Conservation (phyloP, 2,329 filamentous ascomycete species). For the Westerdykella sp. region DNA sequence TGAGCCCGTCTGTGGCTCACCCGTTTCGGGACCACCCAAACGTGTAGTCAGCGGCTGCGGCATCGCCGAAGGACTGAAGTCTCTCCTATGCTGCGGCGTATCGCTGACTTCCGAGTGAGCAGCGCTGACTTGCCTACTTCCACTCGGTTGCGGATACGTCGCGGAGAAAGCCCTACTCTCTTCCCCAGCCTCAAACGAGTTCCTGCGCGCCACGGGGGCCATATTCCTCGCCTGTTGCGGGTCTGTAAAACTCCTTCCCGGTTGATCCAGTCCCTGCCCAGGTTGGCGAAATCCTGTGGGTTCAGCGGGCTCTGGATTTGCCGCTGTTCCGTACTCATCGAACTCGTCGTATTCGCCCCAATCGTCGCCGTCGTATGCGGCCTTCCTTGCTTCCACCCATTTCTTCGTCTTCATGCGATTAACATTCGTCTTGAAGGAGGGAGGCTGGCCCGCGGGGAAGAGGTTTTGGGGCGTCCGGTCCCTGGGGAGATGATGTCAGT, state of each 20-base stretch:
- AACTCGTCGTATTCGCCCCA: constrained; percentile 68
- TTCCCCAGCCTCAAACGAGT: constrained; percentile 52
- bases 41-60: constrained; percentile 45
- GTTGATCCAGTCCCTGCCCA: constrained; percentile 23
- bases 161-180: constrained; percentile 48
- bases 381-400: constrained; percentile 85
- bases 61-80: constrained; percentile 50
- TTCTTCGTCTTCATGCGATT: constrained; percentile 86
- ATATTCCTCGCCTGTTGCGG: constrained; percentile 30
- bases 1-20: constrained; percentile 38
- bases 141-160: constrained; percentile 14
- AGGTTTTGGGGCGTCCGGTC: constrained; percentile 22
- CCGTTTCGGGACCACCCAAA: constrained; percentile 25
- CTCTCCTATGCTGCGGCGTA: constrained; percentile 37
- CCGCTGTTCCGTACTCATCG: constrained; percentile 49
- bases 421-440: constrained; percentile 75
- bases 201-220: constrained; percentile 28
- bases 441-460: constrained; percentile 36
- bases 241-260: constrained; percentile 38
- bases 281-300: constrained; percentile 42
- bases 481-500: constrained; percentile 22
- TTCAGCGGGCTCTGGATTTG: constrained; percentile 39
- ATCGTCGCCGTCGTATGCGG: constrained; percentile 86
- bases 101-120: constrained; percentile 29
- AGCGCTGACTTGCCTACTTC: constrained; percentile 18